Conservation (phyloP, 2,329 filamentous ascomycete genomes). For the Cladophialophora bantiana region DNA sequence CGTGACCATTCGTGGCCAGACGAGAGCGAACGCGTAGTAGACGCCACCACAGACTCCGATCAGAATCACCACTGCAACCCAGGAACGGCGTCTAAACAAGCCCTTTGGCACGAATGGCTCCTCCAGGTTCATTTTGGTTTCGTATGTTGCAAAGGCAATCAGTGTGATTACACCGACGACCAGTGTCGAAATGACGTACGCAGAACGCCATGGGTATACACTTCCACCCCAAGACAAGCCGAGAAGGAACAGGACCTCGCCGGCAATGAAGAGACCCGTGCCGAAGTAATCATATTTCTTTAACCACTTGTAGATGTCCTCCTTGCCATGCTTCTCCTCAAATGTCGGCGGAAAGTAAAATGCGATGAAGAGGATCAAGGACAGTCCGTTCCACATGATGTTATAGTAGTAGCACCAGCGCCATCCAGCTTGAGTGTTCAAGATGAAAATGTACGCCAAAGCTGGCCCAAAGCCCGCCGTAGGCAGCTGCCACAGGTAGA, state of each 20-base stretch:
- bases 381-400: conserved; percentile 5
- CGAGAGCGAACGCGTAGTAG: too few species aligned
- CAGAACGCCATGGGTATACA: conserved; percentile 52
- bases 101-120: conserved; percentile 37
- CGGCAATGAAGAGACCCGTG: conserved; percentile 51
- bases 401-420: conserved; percentile 10
- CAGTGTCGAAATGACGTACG: conserved; percentile 30
- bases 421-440: conserved; percentile 18
- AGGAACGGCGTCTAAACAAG: too few species aligned
- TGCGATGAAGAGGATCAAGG: not conserved
- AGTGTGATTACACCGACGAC: not conserved
- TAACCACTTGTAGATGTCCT: not conserved
- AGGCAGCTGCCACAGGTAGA: not conserved
- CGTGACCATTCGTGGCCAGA: too few species aligned
- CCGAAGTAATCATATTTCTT: conserved; percentile 53
- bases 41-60: too few species aligned
- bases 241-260: conserved; percentile 52
- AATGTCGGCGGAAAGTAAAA: conserved; percentile 18
- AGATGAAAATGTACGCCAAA: not conserved
- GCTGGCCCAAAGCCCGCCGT: conserved; percentile 1
- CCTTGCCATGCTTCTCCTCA: conserved; percentile 5
- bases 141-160: too few species aligned
- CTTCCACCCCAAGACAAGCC: conserved; percentile 53
- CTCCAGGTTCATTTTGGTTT: not conserved
- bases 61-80: too few species aligned